Percentiles rank a stretch among this genome's conserved stretches.
Evolutionary conservation across 129 eudicot genomes (phyloP).

Genomic region (Escallonia rubra): DNA sequence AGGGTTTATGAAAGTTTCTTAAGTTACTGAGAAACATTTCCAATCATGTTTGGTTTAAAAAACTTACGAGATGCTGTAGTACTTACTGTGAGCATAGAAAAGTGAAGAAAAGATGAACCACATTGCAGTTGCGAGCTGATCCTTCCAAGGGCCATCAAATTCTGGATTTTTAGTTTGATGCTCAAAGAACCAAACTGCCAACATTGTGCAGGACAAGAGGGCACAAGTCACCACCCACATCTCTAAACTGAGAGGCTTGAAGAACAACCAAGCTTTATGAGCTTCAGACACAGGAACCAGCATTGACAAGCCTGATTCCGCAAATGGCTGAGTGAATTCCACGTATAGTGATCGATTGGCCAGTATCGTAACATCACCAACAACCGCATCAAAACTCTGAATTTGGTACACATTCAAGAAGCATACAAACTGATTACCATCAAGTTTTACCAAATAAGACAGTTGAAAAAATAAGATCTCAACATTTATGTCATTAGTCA

Average conservation of each 20-base stretch:
- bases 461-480: too few species aligned
- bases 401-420: too few species aligned
- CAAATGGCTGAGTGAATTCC: constrained; percentile 40
- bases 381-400: too few species aligned
- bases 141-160: constrained; percentile 42
- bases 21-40: not conserved
- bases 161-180: constrained; percentile 41
- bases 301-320: constrained; percentile 56
- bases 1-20: too few species aligned
- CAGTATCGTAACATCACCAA: too few species aligned
- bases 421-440: too few species aligned
- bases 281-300: constrained; percentile 29
- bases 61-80: not conserved
- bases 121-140: constrained; percentile 54
- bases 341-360: too few species aligned
- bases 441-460: too few species aligned
- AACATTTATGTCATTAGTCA: too few species aligned
- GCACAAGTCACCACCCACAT: constrained; percentile 50
- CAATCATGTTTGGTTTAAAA: not conserved
- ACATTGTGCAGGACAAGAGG: constrained; percentile 49
- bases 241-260: not conserved
- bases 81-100: constrained; percentile 62
- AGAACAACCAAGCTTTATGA: constrained; percentile 18
- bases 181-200: constrained; percentile 54
- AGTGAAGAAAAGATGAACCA: constrained; percentile 65